These are phyloP conservation scores for Petrea volubilis DNA, from an alignment of 257 asterid species.

Conservation along the genomic window DNA sequence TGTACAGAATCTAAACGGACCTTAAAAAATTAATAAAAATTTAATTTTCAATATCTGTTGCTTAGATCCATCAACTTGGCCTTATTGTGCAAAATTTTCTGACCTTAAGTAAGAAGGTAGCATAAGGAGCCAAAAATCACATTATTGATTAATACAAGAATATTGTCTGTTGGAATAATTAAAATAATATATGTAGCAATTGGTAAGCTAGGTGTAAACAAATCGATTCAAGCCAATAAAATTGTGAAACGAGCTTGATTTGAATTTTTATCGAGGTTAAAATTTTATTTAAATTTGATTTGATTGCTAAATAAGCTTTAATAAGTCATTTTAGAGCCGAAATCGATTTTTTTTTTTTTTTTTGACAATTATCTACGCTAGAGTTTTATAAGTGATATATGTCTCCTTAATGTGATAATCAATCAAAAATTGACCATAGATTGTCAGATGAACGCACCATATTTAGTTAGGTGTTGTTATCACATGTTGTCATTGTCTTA, in stretches of 20 bases:
- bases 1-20: not conserved
- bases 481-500: not conserved
- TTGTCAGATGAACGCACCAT: not conserved
- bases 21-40: not conserved
- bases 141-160: not conserved
- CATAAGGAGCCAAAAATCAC: not conserved
- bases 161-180: not conserved
- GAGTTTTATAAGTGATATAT: not conserved
- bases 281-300: too few relatives aligned
- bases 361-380: too few relatives aligned
- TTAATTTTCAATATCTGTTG: not conserved
- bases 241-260: too few relatives aligned
- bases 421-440: not conserved
- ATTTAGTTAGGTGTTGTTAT: not conserved
- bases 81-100: not conserved
- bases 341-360: too few relatives aligned
- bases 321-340: too few relatives aligned
- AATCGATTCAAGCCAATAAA: too few relatives aligned
- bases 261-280: too few relatives aligned
- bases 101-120: slow-evolving; percentile 10
- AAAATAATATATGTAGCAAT: not conserved
- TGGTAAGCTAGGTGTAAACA: too few relatives aligned
- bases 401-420: slow-evolving; percentile 12
- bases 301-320: too few relatives aligned
- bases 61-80: slow-evolving; percentile 13